Conservation (phyloP, 2,329 filamentous ascomycete species). For the Beauveria sp. region DNA sequence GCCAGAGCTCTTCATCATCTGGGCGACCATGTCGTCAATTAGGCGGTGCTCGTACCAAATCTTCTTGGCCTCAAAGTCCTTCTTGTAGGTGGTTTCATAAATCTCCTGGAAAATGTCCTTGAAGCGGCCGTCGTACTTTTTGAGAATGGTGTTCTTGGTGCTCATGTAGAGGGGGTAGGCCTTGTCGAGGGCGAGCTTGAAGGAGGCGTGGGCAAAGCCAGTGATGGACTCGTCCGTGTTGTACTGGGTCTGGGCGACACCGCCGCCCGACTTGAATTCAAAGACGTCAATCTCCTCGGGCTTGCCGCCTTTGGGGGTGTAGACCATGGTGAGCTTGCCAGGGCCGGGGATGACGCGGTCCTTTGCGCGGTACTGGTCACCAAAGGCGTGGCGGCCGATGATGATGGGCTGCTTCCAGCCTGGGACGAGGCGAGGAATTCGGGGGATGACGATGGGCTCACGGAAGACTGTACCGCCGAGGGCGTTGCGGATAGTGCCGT, state of each 20-base stretch:
- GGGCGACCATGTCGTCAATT: constrained; percentile 99
- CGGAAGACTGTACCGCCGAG: constrained; percentile 96
- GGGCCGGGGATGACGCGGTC: constrained; percentile 75
- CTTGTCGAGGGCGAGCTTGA: constrained; percentile 90
- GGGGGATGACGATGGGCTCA: constrained; percentile 93
- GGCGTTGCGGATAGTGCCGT: constrained; percentile 73
- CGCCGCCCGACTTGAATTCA: constrained; percentile 78
- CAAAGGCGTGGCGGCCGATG: constrained; percentile 96
- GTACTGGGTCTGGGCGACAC: constrained; percentile 92
- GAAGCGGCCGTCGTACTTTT: constrained; percentile 97
- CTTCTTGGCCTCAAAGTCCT: constrained; percentile 78
- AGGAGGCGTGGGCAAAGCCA: constrained; percentile 91
- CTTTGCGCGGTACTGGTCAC: constrained; percentile 97
- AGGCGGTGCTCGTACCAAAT: constrained; percentile 99
- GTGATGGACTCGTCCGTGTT: constrained; percentile 95
- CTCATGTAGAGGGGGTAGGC: constrained; percentile 95
- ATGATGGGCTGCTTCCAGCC: constrained; percentile 99
- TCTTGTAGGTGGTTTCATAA: constrained; percentile 81
- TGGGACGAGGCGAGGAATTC: constrained; percentile 85
- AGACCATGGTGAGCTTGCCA: constrained; percentile 91
- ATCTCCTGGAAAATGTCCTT: constrained; percentile 99
- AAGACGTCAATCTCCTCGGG: constrained; percentile 84
- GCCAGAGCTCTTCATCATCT: constrained; percentile 98
- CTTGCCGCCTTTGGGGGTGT: constrained; percentile 75
- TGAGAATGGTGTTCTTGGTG: constrained; percentile 99